phyloP scores from a whole-genome alignment of 176 grass and related monocot genomes.

The Oryza nivara region DNA sequence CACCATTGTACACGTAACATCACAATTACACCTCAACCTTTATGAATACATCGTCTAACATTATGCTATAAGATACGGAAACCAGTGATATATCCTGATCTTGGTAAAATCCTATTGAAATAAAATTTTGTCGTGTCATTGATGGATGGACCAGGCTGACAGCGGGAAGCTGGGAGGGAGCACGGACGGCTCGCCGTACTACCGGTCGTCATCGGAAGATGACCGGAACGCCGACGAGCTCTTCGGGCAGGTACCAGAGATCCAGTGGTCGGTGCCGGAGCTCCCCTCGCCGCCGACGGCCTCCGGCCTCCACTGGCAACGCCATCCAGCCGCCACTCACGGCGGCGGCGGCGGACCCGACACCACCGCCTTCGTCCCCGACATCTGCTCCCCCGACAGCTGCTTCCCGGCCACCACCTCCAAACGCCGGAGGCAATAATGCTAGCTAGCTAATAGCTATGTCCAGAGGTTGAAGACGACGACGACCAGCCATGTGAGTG shows the following conservation, averaged over 20 bases:
- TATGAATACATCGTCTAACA: too few relatives aligned
- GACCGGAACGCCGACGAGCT: slow-evolving; percentile 47
- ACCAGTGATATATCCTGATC: too few relatives aligned
- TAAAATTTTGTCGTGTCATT: not conserved
- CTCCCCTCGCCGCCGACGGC: slow-evolving; percentile 57
- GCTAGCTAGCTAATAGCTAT: not conserved
- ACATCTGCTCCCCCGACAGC: slow-evolving; percentile 45
- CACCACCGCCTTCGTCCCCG: slow-evolving; percentile 43
- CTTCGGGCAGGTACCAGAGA: slow-evolving; percentile 67
- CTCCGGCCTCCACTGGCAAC: slow-evolving; percentile 62
- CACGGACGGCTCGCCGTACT: slow-evolving; percentile 59
- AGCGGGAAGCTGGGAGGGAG: slow-evolving; percentile 81
- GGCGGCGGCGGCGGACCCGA: not conserved
- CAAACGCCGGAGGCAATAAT: slow-evolving; percentile 52
- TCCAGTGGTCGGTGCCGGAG: slow-evolving; percentile 62
- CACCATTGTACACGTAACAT: too few relatives aligned
- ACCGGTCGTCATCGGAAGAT: slow-evolving; percentile 55
- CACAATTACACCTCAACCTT: too few relatives aligned
- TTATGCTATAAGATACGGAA: too few relatives aligned
- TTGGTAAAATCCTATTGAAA: too few relatives aligned
- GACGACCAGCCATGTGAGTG: not conserved
- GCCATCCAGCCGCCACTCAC: not conserved
- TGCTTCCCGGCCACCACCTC: slow-evolving; percentile 18
- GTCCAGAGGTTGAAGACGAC: not conserved
- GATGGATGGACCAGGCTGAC: slow-evolving; percentile 52